Base-by-base conservation (phyloP, 805 yeast species). In the Cyberlindnera subsufficiens region DNA sequence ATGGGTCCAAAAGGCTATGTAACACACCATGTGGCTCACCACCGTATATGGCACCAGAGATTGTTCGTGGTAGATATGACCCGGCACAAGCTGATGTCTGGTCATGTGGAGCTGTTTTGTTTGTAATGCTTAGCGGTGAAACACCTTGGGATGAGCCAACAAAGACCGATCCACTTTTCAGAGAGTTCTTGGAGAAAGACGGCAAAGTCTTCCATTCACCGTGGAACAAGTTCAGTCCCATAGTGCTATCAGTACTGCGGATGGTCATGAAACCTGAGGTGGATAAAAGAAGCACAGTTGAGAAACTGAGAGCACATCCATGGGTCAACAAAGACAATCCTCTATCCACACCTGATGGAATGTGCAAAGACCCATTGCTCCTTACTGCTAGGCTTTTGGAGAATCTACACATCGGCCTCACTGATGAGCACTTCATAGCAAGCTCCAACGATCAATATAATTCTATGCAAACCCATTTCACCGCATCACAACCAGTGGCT, bases 31-130 rank as follows among this genome's bases (percentile, higher is more conserved):
- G 88, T 59, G 85, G 91, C 0, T 79, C 86, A 1, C 84, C 86
- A 1, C 90, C 89, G 6, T 84, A 84, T 55, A 74, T 82, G 68
- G 91, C 93, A 1, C 93, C 93, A 2, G 93, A 84, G 53, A 72
- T 84, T 16, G 61, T 73, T 17, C 50, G 53, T 18, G 60, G 64
- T 3, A 71, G 72, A 4, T 84, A 84, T 51, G 78, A 74, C 37
- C 78, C 87, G 1, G 77, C 75, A 40, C 50, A 58, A 3, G 68
- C 80, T 1, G 89, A 82, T 59, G 60, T 81, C 15, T 82, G 89
- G 90, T 79, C 87, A 0, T 72, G 82, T 52, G 88, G 86, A 2
- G 67, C 80, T 4, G 75, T 82, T 2, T 45, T 82, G 11, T 81
- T 75, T 59, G 88, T 80, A 1, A 56, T 82, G 17, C 52, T 81